Percentiles rank a stretch among this genome's conserved stretches.
Evolutionary conservation across 1,284 basidiomycete genomes (phyloP).

Genomic region (Moesziomyces globuligerus): DNA sequence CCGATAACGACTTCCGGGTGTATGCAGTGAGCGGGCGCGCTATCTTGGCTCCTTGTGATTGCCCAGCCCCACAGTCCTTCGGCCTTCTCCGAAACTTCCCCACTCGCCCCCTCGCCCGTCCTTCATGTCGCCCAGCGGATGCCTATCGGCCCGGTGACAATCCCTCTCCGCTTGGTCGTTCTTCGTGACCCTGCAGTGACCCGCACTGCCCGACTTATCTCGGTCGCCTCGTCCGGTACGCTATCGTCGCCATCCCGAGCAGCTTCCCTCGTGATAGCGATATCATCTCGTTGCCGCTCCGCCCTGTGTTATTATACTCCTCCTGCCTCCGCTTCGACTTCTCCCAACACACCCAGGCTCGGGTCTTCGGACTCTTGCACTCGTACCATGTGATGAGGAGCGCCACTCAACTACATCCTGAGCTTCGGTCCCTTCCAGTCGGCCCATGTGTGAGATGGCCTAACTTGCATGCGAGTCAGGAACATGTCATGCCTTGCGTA

Average conservation of each 20-base stretch:
- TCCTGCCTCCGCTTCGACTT: neutral
- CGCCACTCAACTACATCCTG: neutral
- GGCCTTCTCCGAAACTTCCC: constrained; percentile 43
- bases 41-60: constrained; percentile 36
- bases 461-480: neutral
- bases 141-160: neutral
- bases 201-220: neutral
- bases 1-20: constrained; percentile 33
- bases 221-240: neutral
- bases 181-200: constrained; percentile 28
- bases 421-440: neutral
- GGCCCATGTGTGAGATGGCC: neutral
- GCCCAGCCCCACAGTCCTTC: constrained; percentile 35
- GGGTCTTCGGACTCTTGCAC: constrained; percentile 6
- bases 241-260: neutral
- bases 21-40: constrained; percentile 1
- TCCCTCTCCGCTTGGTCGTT: neutral
- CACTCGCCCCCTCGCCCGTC: neutral
- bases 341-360: constrained; percentile 4
- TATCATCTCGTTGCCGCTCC: neutral
- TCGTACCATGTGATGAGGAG: constrained; percentile 7
- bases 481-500: neutral
- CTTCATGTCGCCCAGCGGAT: constrained; percentile 1
- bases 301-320: neutral
- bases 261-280: neutral